Evolutionary conservation across 2,329 filamentous ascomycete species (phyloP).

Genomic region (Ceratocystis variospora): DNA sequence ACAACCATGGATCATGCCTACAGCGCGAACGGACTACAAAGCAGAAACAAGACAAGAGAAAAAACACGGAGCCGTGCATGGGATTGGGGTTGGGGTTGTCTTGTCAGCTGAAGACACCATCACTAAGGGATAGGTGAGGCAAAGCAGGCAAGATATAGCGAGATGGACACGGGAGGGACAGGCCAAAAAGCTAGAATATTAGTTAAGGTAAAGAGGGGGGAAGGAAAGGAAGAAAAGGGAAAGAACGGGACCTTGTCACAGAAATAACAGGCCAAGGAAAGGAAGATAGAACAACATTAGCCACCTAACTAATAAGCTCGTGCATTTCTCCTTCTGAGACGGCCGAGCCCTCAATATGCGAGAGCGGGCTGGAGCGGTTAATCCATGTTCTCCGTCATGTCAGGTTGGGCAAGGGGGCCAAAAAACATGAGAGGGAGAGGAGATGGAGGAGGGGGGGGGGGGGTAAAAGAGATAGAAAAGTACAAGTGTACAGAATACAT

Average conservation of each 20-base stretch:
- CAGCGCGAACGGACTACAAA: background rate
- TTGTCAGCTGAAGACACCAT: background rate
- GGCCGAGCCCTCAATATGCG: background rate
- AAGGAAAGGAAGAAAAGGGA: background rate
- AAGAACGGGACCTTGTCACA: background rate
- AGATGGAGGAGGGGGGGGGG: background rate
- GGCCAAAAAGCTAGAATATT: background rate
- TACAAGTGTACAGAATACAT: background rate
- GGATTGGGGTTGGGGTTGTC: background rate
- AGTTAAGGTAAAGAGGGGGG: background rate
- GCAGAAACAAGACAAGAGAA: background rate
- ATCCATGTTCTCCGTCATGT: conserved; percentile 6
- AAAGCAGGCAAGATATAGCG: background rate
- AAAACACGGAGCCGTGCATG: conserved; percentile 2
- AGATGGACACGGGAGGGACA: background rate
- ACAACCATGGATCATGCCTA: background rate
- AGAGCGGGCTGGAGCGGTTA: conserved; percentile 1
- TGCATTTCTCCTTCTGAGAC: background rate
- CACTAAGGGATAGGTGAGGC: background rate
- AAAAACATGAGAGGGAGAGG: too few relatives aligned
- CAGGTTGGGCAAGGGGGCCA: background rate
- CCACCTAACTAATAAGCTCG: background rate
- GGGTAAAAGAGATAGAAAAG: too few relatives aligned
- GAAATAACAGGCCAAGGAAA: background rate
- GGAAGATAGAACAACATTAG: background rate